Evolutionary conservation across 1,284 basidiomycete species (phyloP), one percentile per base, ranked within the genome.

Genomic region (Chondrostereum purpureum): DNA sequence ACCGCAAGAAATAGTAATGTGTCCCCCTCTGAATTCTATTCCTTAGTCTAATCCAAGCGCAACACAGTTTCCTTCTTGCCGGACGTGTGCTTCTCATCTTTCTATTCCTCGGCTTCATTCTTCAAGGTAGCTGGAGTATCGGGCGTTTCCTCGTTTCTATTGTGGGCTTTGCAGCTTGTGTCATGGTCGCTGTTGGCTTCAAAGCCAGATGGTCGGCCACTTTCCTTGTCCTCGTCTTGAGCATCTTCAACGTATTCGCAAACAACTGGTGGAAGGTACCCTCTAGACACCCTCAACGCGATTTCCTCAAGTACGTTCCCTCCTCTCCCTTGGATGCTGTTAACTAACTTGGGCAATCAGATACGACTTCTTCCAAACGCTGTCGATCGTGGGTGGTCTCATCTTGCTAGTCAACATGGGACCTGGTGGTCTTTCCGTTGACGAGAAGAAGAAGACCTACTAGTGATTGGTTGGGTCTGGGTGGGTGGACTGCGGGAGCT

Each of bases 241-340:
- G 87, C 61, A 67, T 92, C 52, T 96, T 99, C 83, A 99, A 99
- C 65, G 88, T 98, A 24, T 88, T 95, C 58, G 91, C 92, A 68
- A 99, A 99, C 78, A 97, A 97, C 70, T 99, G 91, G 86, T 99
- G 95, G 96, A 85, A 80, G 54, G 83, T 98, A n/a, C 87, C 93
- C 65, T 77, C 83, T 41, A 80, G 82, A 40, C 95, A 99, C 67
- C 95, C 94, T 49, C 89, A 93, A 60, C 82, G 95, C 47, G 96
- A 99, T 63, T 99, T 99, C 81, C 79, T 99, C 61, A 96, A 96
- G 83, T 91, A 80, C 55, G 87, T 83, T 59, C 79, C 80, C 65
- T 78, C 79, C 73, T 77, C 17, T 20, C 37, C 31, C n/a, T 31
- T 47, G 45, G 36, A 27, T 43, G 42, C 19, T 39, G 39, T 2